Evolutionary conservation across 106 monocot species (phyloP), one percentile per base, ranked within the genome.

Genomic region (Vanilla planifolia): DNA sequence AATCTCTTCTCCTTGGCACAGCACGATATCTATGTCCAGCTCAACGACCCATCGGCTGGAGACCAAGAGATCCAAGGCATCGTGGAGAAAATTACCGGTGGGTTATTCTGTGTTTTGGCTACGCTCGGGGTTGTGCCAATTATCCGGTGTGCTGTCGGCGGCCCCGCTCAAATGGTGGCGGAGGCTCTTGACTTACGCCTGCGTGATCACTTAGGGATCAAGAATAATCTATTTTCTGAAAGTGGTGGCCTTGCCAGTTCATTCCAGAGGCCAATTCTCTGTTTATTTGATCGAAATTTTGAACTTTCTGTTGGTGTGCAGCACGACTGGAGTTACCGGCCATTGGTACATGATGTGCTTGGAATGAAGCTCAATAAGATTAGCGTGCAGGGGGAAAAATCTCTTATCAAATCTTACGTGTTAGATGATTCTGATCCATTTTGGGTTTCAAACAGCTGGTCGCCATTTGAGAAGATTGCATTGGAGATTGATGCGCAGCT

Each of bases 291-390:
- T 58, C 37, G 90, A 51, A 96, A 96, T 51, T 96, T 96, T 25
- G 95, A 96, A 62, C 79, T 96, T 5, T 77, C 90, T 0, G 95
- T 96, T 21, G 95, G 83, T 9, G 64, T 96, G 33, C 86, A 96
- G 80, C 95, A 90, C 52, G 95, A 96, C 32, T 96, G 85, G 90
- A 90, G 71, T 52, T 96, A 96, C 60, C 61, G 95, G 24, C 78
- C 90, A 1, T 56, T 96, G 39, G 86, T 90, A 30, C 95, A 90
- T 57, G 90, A 96, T 29, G 69, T 96, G 48, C 69, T 90, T 1
- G 95, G 71, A 7, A 41, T 96, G 79, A 89, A 76, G 60, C 73
- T 87, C 33, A 87, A 96, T 40, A 72, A 61, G 63, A 51, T 87
- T 35, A 77, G 28, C 26, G 71, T 91, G 60, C 68, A 75, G 26